These are phyloP conservation scores for Cadophora sp. DNA, from an alignment of 2,329 filamentous ascomycete species.

Conservation along the genomic window DNA sequence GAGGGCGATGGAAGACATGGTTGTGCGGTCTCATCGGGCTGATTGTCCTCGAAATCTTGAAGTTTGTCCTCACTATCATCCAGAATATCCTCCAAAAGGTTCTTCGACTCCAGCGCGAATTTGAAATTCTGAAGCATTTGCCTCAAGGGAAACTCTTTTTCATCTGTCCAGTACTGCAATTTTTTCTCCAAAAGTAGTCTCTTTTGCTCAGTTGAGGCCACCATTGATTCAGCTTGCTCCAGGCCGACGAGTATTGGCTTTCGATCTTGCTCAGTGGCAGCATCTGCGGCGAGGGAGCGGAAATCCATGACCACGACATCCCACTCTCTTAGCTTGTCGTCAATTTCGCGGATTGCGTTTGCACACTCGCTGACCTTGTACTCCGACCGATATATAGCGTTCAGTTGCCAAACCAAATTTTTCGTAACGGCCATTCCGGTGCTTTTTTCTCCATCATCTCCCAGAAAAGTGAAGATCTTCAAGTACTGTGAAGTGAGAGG, in stretches of 20 bases:
- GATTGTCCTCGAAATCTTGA: background rate
- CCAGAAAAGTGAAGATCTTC: background rate
- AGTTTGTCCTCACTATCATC: background rate
- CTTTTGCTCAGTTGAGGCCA: background rate
- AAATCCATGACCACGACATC: background rate
- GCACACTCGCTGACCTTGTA: background rate
- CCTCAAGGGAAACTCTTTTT: background rate
- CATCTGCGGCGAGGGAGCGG: background rate
- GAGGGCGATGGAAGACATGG: background rate
- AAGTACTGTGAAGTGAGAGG: conserved; percentile 7
- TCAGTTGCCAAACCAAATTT: conserved; percentile 12
- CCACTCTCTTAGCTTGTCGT: background rate
- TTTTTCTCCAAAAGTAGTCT: background rate
- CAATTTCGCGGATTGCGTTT: background rate
- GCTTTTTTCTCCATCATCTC: background rate
- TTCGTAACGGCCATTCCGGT: conserved; percentile 4
- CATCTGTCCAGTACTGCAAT: background rate
- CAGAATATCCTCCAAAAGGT: background rate
- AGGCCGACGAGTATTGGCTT: background rate
- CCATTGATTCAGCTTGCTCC: background rate
- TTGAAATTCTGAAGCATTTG: background rate
- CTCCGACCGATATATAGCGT: background rate
- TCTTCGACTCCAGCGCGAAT: background rate
- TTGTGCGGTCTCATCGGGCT: background rate
- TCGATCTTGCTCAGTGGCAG: background rate